Evolutionary conservation across 257 asterid genomes (phyloP), one percentile per base, ranked within the genome.

Genomic region (Nicotiana knightiana): DNA sequence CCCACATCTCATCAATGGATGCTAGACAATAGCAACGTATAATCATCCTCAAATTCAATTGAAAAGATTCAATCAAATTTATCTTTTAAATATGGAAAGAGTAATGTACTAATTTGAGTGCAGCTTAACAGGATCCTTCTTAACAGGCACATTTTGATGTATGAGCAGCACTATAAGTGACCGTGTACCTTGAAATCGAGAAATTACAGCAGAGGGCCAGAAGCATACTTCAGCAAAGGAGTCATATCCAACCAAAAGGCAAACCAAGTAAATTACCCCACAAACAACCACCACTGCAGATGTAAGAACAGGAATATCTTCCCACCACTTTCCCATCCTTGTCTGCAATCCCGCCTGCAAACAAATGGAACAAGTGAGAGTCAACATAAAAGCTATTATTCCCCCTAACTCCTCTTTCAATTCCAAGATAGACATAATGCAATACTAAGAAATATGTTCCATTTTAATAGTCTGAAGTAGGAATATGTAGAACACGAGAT

Each of bases 261-360:
- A 92, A 80, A 94, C 89, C 91, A 96, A 86, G 91, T 93, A 94
- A 82, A 93, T 91, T 86, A 88, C 84, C 83, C 94, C 95, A 87
- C 98, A 96, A 83, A 90, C 89, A 82, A 84, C 32, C 62, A 96
- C 94, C 58, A 96, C 86, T 4, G 88, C 83, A 24, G 98, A 96
- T 55, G 99, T 93, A 81, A 96, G 79, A 78, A 94, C 90, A 58
- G 98, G 99, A 83, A 94, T 96, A 84, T 90, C 93, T 80, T 93
- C 98, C 99, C 98, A 96, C 98, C 98, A 96, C 79, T 92, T 97
- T 79, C 91, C 88, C 84, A 93, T 43, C 88, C 99, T 90, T 64
- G 99, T 94, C 35, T 89, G 89, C 77, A 94, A 76, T 77, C 98
- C 97, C 11, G 98, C 97, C 97, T 94, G 83, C 70, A 85, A 64